Conservation (phyloP, 1,139 yeast species). For the Saccharomyces pastorianus region DNA sequence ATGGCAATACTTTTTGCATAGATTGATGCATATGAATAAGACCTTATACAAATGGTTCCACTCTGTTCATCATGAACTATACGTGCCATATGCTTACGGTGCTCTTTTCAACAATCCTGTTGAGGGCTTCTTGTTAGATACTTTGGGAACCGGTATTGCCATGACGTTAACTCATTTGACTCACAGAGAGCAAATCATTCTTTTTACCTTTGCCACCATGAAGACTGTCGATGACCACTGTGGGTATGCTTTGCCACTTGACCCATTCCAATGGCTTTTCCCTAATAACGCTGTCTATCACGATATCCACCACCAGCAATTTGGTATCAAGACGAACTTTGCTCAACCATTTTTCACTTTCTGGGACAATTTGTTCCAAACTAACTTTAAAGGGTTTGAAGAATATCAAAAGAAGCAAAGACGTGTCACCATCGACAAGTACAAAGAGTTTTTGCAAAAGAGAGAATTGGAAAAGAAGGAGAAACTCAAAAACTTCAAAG, state of each 20-base stretch:
- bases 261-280: constrained; percentile 78
- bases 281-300: constrained; percentile 95
- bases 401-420: constrained; percentile 50
- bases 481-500: constrained; percentile 8
- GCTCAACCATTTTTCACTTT: constrained; percentile 95
- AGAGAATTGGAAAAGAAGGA: constrained; percentile 27
- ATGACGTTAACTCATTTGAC: constrained; percentile 52
- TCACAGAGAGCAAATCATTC: constrained; percentile 65
- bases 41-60: constrained; percentile 72
- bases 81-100: constrained; percentile 95
- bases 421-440: constrained; percentile 51
- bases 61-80: constrained; percentile 86
- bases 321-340: constrained; percentile 88
- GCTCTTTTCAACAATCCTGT: constrained; percentile 90
- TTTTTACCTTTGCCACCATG: constrained; percentile 82
- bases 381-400: constrained; percentile 62
- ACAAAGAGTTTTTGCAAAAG: constrained; percentile 50
- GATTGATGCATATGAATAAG: constrained; percentile 79
- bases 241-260: constrained; percentile 87
- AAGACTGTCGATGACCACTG: constrained; percentile 98
- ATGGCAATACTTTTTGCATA: constrained; percentile 91
- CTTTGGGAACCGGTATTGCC: constrained; percentile 86
- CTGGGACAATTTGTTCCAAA: constrained; percentile 72
- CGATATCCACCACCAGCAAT: constrained; percentile 93
- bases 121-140: constrained; percentile 88